Conservation (phyloP, 1,284 basidiomycete genomes). For the Rhizoctonia solani region DNA sequence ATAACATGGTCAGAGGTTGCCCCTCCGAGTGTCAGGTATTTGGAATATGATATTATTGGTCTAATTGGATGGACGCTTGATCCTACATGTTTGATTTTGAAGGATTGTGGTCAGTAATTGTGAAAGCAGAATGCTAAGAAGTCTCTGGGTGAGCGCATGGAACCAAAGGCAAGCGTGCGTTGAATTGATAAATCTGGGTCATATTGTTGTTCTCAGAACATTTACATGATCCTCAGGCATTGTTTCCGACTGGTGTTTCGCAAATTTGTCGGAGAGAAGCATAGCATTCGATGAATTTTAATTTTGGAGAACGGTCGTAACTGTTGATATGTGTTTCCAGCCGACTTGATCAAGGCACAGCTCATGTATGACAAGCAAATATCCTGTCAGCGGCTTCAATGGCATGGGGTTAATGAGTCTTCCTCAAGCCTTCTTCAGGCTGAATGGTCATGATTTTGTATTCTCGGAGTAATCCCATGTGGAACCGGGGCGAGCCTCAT, state of each 20-base stretch:
- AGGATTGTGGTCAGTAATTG: too few relatives aligned
- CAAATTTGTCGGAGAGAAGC: conserved; percentile 18
- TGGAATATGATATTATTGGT: too few relatives aligned
- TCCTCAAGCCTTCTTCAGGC: background rate
- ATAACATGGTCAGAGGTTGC: too few relatives aligned
- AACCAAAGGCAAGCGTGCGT: too few relatives aligned
- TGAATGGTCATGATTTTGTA: conserved; percentile 8
- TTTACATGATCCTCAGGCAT: too few relatives aligned
- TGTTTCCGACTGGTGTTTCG: conserved; percentile 5
- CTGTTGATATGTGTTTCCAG: conserved; percentile 14
- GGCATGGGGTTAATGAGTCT: background rate
- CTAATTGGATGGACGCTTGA: too few relatives aligned
- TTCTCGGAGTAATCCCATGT: conserved; percentile 18
- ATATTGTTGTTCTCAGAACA: too few relatives aligned
- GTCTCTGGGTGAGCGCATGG: too few relatives aligned
- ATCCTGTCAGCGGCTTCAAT: background rate
- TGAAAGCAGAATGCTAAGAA: too few relatives aligned
- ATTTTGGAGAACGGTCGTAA: background rate
- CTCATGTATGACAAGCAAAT: background rate
- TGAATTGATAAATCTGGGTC: too few relatives aligned
- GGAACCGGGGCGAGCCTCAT: background rate
- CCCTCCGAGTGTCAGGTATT: too few relatives aligned
- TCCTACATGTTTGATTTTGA: too few relatives aligned
- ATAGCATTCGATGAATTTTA: background rate
- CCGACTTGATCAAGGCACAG: conserved; percentile 7